phyloP scores from a whole-genome alignment of 805 yeast species.

The Schizosaccharomyces japonicus region DNA sequence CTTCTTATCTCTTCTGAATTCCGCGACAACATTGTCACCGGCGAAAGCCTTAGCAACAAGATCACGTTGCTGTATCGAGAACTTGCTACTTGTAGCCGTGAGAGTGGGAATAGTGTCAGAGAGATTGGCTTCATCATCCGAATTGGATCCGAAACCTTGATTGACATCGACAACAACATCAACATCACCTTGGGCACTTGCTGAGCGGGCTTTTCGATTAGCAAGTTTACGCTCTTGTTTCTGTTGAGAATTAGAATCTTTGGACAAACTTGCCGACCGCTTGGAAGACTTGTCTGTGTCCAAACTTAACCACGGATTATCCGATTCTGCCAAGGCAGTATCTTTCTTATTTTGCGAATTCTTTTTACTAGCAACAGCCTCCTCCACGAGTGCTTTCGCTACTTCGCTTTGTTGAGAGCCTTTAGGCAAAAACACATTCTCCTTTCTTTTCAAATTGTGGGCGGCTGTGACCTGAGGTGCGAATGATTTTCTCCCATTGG shows the following conservation, averaged over 20 bases:
- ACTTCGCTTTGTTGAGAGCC: not conserved
- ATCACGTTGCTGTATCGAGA: slow-evolving; percentile 43
- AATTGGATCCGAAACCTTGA: not conserved
- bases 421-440: not conserved
- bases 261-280: not conserved
- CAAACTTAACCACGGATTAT: not conserved
- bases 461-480: not conserved
- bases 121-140: not conserved
- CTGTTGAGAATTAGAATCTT: not conserved
- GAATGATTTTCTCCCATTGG: not conserved
- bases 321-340: not conserved
- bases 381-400: not conserved
- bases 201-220: not conserved
- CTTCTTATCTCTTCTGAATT: slow-evolving; percentile 57
- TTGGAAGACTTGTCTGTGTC: not conserved
- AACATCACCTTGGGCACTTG: not conserved
- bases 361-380: not conserved
- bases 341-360: not conserved
- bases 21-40: slow-evolving; percentile 76
- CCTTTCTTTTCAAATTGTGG: not conserved
- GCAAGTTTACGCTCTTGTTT: not conserved
- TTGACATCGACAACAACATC: not conserved
- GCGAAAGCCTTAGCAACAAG: slow-evolving; percentile 83
- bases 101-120: not conserved
- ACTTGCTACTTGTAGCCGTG: not conserved